These are phyloP conservation scores for Alloascoidea hylecoeti DNA, from an alignment of 805 yeast species.

Conservation along the genomic window DNA sequence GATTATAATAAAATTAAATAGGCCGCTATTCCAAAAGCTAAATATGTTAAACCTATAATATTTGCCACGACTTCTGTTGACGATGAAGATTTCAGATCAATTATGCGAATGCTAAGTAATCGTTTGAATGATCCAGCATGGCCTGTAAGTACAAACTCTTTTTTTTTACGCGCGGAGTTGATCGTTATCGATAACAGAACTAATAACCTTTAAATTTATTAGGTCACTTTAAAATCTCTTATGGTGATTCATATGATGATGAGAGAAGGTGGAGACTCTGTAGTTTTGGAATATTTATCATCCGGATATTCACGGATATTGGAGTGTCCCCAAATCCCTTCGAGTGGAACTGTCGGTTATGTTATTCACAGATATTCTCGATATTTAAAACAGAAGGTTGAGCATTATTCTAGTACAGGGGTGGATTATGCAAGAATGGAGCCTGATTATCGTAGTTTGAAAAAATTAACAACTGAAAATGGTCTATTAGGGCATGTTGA, in stretches of 20 bases:
- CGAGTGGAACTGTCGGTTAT: slow-evolving; percentile 30
- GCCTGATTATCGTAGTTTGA: slow-evolving; percentile 33
- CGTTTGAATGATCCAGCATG: slow-evolving; percentile 61
- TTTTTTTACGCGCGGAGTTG: no score
- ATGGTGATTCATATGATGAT: slow-evolving; percentile 64
- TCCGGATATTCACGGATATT: slow-evolving; percentile 26
- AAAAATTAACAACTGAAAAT: slow-evolving; percentile 39
- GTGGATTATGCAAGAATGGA: slow-evolving; percentile 56
- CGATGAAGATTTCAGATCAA: slow-evolving; percentile 39
- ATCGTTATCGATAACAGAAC: no score
- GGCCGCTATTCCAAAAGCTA: slow-evolving; percentile 76
- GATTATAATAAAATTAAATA: background rate
- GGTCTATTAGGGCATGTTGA: slow-evolving; percentile 60
- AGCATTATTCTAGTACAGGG: slow-evolving; percentile 36
- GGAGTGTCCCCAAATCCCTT: slow-evolving; percentile 17
- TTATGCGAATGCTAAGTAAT: slow-evolving; percentile 37
- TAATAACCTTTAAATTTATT: no score
- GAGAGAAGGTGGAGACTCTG: slow-evolving; percentile 60
- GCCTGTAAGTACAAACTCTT: slow-evolving; percentile 56
- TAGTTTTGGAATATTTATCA: slow-evolving; percentile 32
- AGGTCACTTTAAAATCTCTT: slow-evolving; percentile 46
- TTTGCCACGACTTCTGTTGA: slow-evolving; percentile 22
- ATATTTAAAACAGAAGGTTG: slow-evolving; percentile 41
- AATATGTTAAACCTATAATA: slow-evolving; percentile 70
- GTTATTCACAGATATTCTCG: slow-evolving; percentile 42